Evolutionary conservation across 495 filamentous ascomycete species (phyloP).

Genomic region (Aspergillus taichungensis): DNA sequence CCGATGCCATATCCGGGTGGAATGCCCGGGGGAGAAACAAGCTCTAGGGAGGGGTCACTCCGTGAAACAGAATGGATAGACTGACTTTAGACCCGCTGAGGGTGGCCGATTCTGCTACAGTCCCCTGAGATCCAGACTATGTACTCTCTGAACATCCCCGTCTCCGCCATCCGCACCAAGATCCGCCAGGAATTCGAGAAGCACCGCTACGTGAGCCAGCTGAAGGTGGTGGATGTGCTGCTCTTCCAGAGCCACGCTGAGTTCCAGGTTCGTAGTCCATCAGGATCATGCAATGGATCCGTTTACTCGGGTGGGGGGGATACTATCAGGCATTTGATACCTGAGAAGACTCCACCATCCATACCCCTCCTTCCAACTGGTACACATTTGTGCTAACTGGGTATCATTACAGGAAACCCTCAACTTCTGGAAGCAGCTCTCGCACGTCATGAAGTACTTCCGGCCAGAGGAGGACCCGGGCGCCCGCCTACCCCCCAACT

Average conservation of each 20-base stretch:
- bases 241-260: slow-evolving; percentile 81
- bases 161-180: slow-evolving; percentile 83
- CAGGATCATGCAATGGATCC: too few species aligned
- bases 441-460: slow-evolving; percentile 97
- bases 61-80: too few species aligned
- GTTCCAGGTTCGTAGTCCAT: slow-evolving; percentile 55
- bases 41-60: too few species aligned
- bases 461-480: slow-evolving; percentile 76
- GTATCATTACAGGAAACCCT: slow-evolving; percentile 66
- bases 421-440: slow-evolving; percentile 98
- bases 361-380: too few species aligned
- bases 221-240: slow-evolving; percentile 79
- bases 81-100: too few species aligned
- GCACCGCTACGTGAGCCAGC: slow-evolving; percentile 85
- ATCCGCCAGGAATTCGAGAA: slow-evolving; percentile 96
- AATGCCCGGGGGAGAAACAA: too few species aligned
- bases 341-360: too few species aligned
- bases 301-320: too few species aligned
- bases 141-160: slow-evolving; percentile 85
- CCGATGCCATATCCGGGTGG: too few species aligned
- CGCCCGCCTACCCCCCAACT: slow-evolving; percentile 70
- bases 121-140: slow-evolving; percentile 92
- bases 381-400: too few species aligned
- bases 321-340: too few species aligned
- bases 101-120: slow-evolving; percentile 33